A percentile compares a stretch with the other conserved stretches of the same genome.
phyloP scores from a whole-genome alignment of 805 yeast species.

The Maudiozyma saulgeensis region DNA sequence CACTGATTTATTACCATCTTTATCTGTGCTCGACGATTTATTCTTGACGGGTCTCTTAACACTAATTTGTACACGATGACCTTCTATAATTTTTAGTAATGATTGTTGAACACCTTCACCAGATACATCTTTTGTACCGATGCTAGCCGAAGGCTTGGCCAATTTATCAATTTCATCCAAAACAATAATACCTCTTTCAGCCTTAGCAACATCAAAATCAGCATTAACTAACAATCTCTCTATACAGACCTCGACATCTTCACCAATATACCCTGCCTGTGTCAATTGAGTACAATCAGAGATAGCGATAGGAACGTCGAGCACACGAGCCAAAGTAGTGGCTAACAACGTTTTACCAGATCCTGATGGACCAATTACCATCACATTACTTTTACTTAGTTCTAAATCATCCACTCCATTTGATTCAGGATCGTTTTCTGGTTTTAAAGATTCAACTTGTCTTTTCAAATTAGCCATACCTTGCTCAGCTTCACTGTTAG shows the following conservation, averaged over 20 bases:
- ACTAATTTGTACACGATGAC: slow-evolving; percentile 41
- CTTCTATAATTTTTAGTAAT: slow-evolving; percentile 46
- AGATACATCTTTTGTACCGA: slow-evolving; percentile 47
- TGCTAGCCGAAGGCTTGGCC: slow-evolving; percentile 38
- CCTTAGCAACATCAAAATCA: slow-evolving; percentile 40
- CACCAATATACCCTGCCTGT: slow-evolving; percentile 59
- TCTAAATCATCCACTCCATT: slow-evolving; percentile 34
- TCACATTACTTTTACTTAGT: slow-evolving; percentile 46
- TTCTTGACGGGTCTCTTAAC: slow-evolving; percentile 35
- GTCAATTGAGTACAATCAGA: slow-evolving; percentile 55
- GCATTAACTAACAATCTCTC: slow-evolving; percentile 43
- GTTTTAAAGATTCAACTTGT: slow-evolving; percentile 17
- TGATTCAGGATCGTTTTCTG: slow-evolving; percentile 13
- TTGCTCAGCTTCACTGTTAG: slow-evolving; percentile 24
- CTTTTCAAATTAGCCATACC: slow-evolving; percentile 24
- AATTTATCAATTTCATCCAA: slow-evolving; percentile 52
- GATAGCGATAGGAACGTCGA: slow-evolving; percentile 49
- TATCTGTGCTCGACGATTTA: slow-evolving; percentile 12
- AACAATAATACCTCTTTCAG: slow-evolving; percentile 51
- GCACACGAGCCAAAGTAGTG: slow-evolving; percentile 40
- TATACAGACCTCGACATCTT: slow-evolving; percentile 50
- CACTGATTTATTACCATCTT: slow-evolving; percentile 25
- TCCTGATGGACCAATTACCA: slow-evolving; percentile 53
- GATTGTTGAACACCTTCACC: slow-evolving; percentile 64
- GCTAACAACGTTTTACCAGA: slow-evolving; percentile 54